These are phyloP conservation scores for Geum urbanum DNA, from an alignment of 306 rosid species.

Conservation along the genomic window DNA sequence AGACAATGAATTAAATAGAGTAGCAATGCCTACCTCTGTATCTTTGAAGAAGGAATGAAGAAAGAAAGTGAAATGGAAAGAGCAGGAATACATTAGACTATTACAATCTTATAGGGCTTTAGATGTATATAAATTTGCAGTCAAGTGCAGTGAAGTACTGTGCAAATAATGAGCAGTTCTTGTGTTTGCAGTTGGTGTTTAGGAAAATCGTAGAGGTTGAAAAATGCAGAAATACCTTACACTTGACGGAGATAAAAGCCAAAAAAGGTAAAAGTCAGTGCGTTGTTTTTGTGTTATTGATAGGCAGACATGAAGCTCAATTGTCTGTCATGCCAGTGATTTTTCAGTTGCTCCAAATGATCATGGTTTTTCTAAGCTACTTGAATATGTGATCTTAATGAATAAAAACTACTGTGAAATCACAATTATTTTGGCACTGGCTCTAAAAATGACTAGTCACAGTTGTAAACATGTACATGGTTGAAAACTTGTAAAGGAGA, in stretches of 20 bases:
- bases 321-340: background rate
- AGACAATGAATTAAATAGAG: background rate
- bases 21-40: background rate
- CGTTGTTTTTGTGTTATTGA: background rate
- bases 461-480: background rate
- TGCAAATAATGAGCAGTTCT: background rate
- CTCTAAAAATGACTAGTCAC: background rate
- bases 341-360: background rate
- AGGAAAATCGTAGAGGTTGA: background rate
- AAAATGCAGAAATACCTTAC: background rate
- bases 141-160: background rate
- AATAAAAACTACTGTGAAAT: background rate
- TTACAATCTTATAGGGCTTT: background rate
- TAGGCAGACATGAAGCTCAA: conserved; percentile 11
- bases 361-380: background rate
- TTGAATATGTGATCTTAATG: conserved; percentile 4
- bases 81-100: background rate
- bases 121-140: no score
- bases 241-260: background rate
- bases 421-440: background rate
- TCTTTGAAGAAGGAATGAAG: background rate
- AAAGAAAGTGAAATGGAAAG: background rate
- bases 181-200: background rate
- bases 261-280: background rate
- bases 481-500: background rate